A percentile compares a stretch with the other conserved stretches of the same genome.
Evolutionary conservation across 768 basidiomycete genomes (phyloP).

Genomic region (Coprinellus micaceus): DNA sequence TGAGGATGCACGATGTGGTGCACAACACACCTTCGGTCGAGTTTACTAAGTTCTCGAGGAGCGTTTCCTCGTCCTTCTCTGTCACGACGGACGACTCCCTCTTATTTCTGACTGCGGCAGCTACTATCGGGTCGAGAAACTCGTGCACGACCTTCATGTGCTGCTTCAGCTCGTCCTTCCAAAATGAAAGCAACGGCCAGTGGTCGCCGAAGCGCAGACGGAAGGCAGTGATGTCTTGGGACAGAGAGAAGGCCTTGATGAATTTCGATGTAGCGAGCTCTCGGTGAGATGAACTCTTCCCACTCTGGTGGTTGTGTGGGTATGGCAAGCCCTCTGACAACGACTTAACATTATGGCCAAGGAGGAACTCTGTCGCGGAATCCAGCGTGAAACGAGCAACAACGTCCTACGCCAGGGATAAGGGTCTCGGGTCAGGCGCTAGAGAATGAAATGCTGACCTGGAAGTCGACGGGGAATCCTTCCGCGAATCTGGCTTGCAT

Average conservation of each 20-base stretch:
- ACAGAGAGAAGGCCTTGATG: constrained; percentile 33
- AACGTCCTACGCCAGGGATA: constrained; percentile 32
- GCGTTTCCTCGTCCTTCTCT: constrained; percentile 28
- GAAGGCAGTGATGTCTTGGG: constrained; percentile 28
- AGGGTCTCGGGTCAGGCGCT: constrained; percentile 13
- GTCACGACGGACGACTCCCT: constrained; percentile 16
- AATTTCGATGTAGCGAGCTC: constrained; percentile 24
- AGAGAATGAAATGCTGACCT: constrained; percentile 28
- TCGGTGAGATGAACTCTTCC: background rate
- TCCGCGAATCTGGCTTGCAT: constrained; percentile 38
- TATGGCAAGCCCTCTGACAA: constrained; percentile 49
- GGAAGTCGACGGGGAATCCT: constrained; percentile 55
- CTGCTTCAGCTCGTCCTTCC: constrained; percentile 36
- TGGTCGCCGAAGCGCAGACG: constrained; percentile 34
- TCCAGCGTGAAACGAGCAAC: constrained; percentile 57
- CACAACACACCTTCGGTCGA: constrained; percentile 34
- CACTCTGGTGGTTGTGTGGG: constrained; percentile 23
- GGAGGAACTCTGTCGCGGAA: constrained; percentile 59
- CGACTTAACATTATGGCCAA: constrained; percentile 48
- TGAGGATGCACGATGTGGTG: background rate
- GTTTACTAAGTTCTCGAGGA: constrained; percentile 43
- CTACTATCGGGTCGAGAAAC: constrained; percentile 48
- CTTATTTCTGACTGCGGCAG: constrained; percentile 34
- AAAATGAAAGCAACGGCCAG: constrained; percentile 46
- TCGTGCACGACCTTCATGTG: constrained; percentile 38